Evolutionary conservation across 2,329 filamentous ascomycete species (phyloP), one percentile per base, ranked within the genome.

Genomic region (Septoria linicola): DNA sequence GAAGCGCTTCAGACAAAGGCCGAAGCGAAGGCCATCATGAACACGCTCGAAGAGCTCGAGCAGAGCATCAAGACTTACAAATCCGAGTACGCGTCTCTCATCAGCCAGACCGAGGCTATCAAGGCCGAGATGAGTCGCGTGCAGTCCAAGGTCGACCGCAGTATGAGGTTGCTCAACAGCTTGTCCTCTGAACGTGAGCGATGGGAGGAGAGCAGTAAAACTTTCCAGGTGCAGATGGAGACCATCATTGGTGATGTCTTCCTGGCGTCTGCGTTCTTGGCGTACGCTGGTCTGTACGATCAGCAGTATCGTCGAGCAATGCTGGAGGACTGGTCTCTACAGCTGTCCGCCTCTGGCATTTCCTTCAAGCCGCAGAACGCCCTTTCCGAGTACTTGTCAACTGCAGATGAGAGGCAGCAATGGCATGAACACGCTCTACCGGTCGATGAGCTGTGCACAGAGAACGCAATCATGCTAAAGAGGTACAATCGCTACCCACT

Each of bases 401-500:
- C 89, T 19, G 92, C 95, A 3, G 95, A 99, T 69, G 91, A 99
- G 74, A 83, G 93, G 57, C 80, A 99, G 27, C 82, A 87, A 58
- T 99, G 93, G 93, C 95, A 99, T 74, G 87, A 91, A 63, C 89
- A 99, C 68, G 86, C 86, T 13, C 76, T 99, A 42, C 93, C 95
- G 2, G 92, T 96, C 3, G 93, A 99, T 68, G 93, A 99, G 67
- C 81, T 99, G 34, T 99, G 93, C 78, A 99, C 93, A 0, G 93
- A 99, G 72, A 99, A 99, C 66, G 93, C 95, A 37, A 96, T 99
- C 66, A 87, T 99, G 60, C 81, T 99, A 55, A 90, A 97, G 76
- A 85, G 93, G 52, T 99, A 96, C 83, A 99, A 99, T 75, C 83
- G 93, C 58, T 99, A 99, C 70, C 93, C 95, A 37, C 81, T 99